Percentiles rank a stretch among this genome's conserved stretches.
Conservation (phyloP, 2,329 filamentous ascomycete genomes). For the Epichloe hybrida region DNA sequence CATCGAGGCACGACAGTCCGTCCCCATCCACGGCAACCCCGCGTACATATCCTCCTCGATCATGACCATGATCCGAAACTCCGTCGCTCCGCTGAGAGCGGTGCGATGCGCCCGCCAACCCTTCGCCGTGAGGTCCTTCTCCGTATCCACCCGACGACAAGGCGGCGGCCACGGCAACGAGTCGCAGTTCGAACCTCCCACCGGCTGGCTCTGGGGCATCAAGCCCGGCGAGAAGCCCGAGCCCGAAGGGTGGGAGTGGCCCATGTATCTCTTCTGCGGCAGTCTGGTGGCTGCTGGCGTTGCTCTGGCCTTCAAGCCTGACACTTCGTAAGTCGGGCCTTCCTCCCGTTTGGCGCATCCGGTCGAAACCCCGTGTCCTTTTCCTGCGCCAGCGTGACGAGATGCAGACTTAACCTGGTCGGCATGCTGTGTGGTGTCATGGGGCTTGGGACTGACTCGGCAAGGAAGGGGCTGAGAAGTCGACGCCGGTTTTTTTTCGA, state of each 20-base stretch:
- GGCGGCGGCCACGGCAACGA: constrained; percentile 38
- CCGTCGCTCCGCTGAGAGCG: constrained; percentile 23
- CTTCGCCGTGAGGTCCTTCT: constrained; percentile 26
- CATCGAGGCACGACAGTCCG: constrained; percentile 16
- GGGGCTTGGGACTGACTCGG: too few species aligned
- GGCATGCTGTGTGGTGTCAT: too few species aligned
- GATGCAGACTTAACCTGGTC: too few species aligned
- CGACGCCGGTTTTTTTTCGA: too few species aligned
- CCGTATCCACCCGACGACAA: constrained; percentile 28
- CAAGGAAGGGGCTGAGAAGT: neutral
- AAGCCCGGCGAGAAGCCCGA: constrained; percentile 92
- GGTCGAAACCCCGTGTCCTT: neutral
- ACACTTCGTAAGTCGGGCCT: constrained; percentile 78
- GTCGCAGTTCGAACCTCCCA: constrained; percentile 76
- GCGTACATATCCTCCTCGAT: neutral
- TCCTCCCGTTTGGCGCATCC: neutral
- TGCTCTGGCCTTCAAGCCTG: constrained; percentile 91
- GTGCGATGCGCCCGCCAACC: constrained; percentile 24
- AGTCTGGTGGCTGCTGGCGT: constrained; percentile 60
- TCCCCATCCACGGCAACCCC: constrained; percentile 10
- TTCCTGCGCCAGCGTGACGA: neutral
- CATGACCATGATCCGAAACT: constrained; percentile 25
- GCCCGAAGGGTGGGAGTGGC: constrained; percentile 90
- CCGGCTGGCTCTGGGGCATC: constrained; percentile 85
- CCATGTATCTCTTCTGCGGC: constrained; percentile 76